Percentiles rank a stretch among this genome's conserved stretches.
Conservation (phyloP, 805 yeast species). For the Candida adriatica region DNA sequence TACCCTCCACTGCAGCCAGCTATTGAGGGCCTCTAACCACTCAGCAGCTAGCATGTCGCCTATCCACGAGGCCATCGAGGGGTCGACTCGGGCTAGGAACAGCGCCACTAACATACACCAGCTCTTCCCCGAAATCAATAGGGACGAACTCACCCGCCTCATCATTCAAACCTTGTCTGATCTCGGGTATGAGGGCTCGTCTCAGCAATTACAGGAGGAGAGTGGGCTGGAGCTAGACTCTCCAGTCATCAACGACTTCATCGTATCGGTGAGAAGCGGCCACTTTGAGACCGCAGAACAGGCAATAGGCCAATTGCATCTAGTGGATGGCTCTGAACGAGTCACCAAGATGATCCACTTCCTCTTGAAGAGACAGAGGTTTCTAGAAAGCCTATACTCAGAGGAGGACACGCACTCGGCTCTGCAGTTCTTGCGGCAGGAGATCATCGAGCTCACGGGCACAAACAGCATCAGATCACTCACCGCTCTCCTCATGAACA, state of each 20-base stretch:
- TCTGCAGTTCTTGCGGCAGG: constrained; percentile 30
- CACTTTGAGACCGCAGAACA: constrained; percentile 33
- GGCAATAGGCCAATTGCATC: constrained; percentile 20
- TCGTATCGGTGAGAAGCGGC: constrained; percentile 33
- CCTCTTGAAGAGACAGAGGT: constrained; percentile 33
- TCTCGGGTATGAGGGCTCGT: constrained; percentile 37
- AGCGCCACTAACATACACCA: neutral
- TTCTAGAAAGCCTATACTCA: constrained; percentile 33
- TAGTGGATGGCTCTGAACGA: constrained; percentile 13
- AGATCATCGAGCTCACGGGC: constrained; percentile 26
- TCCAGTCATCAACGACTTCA: constrained; percentile 33
- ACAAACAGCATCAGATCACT: constrained; percentile 22
- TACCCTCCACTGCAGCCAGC: no score
- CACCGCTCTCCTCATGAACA: constrained; percentile 25
- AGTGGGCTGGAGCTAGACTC: constrained; percentile 36
- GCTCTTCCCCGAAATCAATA: constrained; percentile 20
- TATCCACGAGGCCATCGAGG: constrained; percentile 11
- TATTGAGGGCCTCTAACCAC: no score
- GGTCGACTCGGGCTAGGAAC: constrained; percentile 1
- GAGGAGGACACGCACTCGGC: constrained; percentile 28
- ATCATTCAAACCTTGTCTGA: constrained; percentile 44
- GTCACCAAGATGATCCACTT: constrained; percentile 21
- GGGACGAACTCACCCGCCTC: constrained; percentile 37
- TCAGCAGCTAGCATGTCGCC: constrained; percentile 18
- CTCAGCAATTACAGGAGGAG: constrained; percentile 34